Evolutionary conservation across 2,329 filamentous ascomycete genomes (phyloP), one percentile per base, ranked within the genome.

Genomic region (Cadophora luteo-olivacea): DNA sequence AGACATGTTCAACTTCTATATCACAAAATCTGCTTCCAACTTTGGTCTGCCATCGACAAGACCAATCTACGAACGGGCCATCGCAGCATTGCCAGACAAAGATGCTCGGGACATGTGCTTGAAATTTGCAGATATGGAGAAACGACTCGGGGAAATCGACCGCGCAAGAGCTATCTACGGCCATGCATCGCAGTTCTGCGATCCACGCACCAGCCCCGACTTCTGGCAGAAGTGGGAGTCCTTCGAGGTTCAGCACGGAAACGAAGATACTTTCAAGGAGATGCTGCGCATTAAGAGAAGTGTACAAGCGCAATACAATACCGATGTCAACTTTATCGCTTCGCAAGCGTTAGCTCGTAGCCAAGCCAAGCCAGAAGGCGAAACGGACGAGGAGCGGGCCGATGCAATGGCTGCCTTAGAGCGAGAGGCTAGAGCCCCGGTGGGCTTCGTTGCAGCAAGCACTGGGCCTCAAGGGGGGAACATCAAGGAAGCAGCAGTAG

Each of bases 1-100:
- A 69, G 94, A 97, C 76, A 97, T 99, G 94, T 99, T 97, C 84
- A 96, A 97, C 80, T 97, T 98, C 79, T 99, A 99, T 83, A 97
- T 99, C 78, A 98, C 95, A 68, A 98, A 99, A 80, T 97, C 94
- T 0, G 96, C 96, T 1, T 97, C 94, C 24, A 99, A 99, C 81
- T 99, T 99, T 77, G 96, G 97, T 38, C 87, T 99, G 63, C 94
- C 96, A 0, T 98, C 96, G 0, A 97, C 96, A 3, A 85, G 96
- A 63, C 91, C 93, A 0, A 99, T 99, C 75, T 99, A 99, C 83
- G 96, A 99, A 82, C 90, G 94, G 67, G 95, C 96, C 48, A 97
- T 99, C 73, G 90, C 93, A 12, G 92, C 94, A n/a, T 84, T 99
- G 45, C 95, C 97, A 0, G 96, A 99, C 80, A 88, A 86, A 70